Percentiles rank a stretch among this genome's conserved stretches.
These are phyloP conservation scores for Ogataea allantospora DNA, from an alignment of 805 yeast species.

Conservation along the genomic window DNA sequence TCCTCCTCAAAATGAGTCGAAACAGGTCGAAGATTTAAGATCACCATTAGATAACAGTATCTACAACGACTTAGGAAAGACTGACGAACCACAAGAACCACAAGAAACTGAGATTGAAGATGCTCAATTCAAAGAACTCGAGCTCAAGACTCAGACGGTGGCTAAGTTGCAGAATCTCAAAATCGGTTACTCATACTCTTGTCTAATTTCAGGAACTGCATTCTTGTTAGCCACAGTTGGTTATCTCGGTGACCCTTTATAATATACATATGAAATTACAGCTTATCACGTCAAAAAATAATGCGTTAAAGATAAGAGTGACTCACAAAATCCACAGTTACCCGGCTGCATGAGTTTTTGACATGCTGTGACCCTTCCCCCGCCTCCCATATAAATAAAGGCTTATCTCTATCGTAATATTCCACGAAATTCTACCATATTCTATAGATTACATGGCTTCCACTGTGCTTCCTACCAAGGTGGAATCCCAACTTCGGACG, in stretches of 20 bases:
- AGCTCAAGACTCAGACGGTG: constrained; percentile 38
- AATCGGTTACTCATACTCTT: constrained; percentile 39
- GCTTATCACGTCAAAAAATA: constrained; percentile 9
- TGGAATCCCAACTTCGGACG: constrained; percentile 17
- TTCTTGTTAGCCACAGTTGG: constrained; percentile 54
- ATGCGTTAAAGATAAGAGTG: constrained; percentile 9
- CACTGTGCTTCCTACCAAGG: constrained; percentile 16
- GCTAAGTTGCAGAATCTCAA: constrained; percentile 35
- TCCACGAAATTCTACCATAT: neutral
- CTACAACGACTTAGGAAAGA: constrained; percentile 41
- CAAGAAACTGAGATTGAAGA: constrained; percentile 32
- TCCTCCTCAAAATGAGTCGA: constrained; percentile 21
- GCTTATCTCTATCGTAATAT: constrained; percentile 7
- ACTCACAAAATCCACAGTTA: constrained; percentile 6
- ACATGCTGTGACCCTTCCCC: constrained; percentile 10
- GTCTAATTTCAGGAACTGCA: constrained; percentile 43
- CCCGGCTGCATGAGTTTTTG: constrained; percentile 9
- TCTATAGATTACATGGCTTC: constrained; percentile 11
- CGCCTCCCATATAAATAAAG: constrained; percentile 10
- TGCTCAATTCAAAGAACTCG: constrained; percentile 33
- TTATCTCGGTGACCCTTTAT: constrained; percentile 49
- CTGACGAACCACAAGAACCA: constrained; percentile 9
- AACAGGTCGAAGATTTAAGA: constrained; percentile 28
- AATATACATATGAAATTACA: constrained; percentile 6
- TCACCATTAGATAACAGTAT: constrained; percentile 47